A percentile compares a stretch with the other conserved stretches of the same genome.
These are phyloP conservation scores for Alternaria solani DNA, from an alignment of 2,329 filamentous ascomycete species.

Conservation along the genomic window DNA sequence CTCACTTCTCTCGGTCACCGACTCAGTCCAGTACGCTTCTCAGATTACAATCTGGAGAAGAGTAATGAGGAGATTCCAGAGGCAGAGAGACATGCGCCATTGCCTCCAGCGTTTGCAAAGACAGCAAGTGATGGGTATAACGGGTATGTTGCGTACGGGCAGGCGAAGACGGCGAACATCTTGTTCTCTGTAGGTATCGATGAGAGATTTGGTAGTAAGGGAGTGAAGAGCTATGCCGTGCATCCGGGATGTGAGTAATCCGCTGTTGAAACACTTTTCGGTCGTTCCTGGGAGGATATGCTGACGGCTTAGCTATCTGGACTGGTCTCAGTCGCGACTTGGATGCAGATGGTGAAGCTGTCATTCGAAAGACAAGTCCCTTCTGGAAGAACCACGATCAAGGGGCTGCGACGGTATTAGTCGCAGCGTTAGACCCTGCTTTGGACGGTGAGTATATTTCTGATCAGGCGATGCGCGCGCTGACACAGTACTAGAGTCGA, in stretches of 20 bases:
- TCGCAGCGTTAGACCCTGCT: slow-evolving; percentile 44
- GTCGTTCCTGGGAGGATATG: neutral
- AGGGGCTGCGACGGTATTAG: slow-evolving; percentile 40
- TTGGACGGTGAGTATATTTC: slow-evolving; percentile 26
- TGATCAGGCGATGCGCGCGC: neutral
- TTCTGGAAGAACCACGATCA: slow-evolving; percentile 49
- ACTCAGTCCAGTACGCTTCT: slow-evolving; percentile 50
- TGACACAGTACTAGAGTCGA: slow-evolving; percentile 24
- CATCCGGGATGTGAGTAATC: slow-evolving; percentile 43
- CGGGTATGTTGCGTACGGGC: slow-evolving; percentile 41
- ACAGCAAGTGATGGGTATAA: slow-evolving; percentile 32
- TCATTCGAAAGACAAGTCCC: slow-evolving; percentile 33
- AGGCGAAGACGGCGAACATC: slow-evolving; percentile 44
- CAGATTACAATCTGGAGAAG: slow-evolving; percentile 54
- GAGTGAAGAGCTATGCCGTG: slow-evolving; percentile 41
- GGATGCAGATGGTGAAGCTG: slow-evolving; percentile 36
- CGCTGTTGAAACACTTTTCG: neutral
- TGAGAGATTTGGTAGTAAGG: slow-evolving; percentile 25
- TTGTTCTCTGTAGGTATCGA: slow-evolving; percentile 40
- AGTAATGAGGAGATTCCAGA: slow-evolving; percentile 30
- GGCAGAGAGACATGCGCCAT: slow-evolving; percentile 32
- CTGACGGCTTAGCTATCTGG: slow-evolving; percentile 37
- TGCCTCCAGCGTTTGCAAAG: slow-evolving; percentile 31
- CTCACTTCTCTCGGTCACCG: slow-evolving; percentile 42
- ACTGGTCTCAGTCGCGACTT: slow-evolving; percentile 39